Evolutionary conservation across 345 rosid genomes (phyloP).

Genomic region (Eucalyptus pauciflora): DNA sequence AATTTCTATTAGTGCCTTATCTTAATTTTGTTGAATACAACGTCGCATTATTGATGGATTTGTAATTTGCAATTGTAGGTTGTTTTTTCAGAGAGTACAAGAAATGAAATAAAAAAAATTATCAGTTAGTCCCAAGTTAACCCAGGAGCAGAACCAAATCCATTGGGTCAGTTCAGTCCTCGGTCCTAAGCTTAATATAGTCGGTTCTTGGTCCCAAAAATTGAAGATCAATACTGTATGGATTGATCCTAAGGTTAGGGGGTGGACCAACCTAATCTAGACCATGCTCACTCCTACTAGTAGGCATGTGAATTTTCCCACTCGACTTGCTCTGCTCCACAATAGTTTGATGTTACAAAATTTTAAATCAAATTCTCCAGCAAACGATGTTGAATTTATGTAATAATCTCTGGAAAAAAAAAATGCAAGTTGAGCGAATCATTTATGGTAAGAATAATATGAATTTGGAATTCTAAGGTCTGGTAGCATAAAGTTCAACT

Average conservation of each 20-base stretch:
- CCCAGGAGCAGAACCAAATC: rapidly evolving
- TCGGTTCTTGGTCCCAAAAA: no score
- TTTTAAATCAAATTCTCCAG: not conserved
- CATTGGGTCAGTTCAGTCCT: rapidly evolving
- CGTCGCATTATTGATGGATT: rapidly evolving
- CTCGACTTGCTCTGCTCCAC: not conserved
- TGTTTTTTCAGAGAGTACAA: no score
- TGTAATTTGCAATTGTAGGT: not conserved
- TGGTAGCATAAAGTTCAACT: not conserved
- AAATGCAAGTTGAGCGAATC: not conserved
- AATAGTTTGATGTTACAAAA: not conserved
- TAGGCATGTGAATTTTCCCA: not conserved
- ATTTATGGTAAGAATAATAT: not conserved
- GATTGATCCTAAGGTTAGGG: no score
- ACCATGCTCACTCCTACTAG: not conserved
- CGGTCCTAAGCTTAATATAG: rapidly evolving
- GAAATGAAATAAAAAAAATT: no score
- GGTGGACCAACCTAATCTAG: rapidly evolving
- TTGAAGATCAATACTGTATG: rapidly evolving
- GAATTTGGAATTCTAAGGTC: not conserved
- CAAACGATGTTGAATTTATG: not conserved
- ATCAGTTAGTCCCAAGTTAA: rapidly evolving
- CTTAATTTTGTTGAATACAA: no score
- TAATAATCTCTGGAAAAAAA: not conserved
- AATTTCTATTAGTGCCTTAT: no score